These are phyloP conservation scores for Luffa acutangula DNA, from an alignment of 306 rosid species.

Conservation along the genomic window DNA sequence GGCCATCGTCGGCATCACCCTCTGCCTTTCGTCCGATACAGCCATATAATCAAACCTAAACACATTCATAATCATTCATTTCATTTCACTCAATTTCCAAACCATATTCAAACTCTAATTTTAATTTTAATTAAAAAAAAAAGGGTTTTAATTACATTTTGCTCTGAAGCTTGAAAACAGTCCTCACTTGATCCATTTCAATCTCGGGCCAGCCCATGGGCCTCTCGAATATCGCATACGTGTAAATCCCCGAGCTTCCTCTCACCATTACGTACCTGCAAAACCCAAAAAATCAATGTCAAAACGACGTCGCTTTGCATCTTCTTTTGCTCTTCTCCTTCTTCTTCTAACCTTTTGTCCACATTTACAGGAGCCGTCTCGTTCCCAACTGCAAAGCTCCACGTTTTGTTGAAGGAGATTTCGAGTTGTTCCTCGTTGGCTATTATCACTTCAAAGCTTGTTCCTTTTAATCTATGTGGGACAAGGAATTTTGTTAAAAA, in stretches of 20 bases:
- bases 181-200: constrained; percentile 37
- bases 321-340: neutral
- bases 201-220: constrained; percentile 37
- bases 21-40: constrained; percentile 40
- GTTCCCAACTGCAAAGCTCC: constrained; percentile 21
- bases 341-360: constrained; percentile 49
- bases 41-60: constrained; percentile 66
- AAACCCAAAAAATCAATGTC: neutral
- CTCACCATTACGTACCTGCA: constrained; percentile 52
- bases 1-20: constrained; percentile 41
- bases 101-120: neutral
- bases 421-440: constrained; percentile 31
- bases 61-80: neutral
- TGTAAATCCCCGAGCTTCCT: constrained; percentile 54
- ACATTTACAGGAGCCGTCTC: constrained; percentile 34
- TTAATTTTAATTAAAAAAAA: no score
- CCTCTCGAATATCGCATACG: constrained; percentile 47
- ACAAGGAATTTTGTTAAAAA: neutral
- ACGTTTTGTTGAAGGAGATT: constrained; percentile 47
- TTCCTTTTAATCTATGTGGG: constrained; percentile 31
- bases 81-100: neutral
- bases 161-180: constrained; percentile 35
- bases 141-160: constrained; percentile 21
- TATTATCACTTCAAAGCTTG: constrained; percentile 18
- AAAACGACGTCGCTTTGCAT: neutral